phyloP scores from a whole-genome alignment of 306 rosid genomes.

The Dryas octopetala region DNA sequence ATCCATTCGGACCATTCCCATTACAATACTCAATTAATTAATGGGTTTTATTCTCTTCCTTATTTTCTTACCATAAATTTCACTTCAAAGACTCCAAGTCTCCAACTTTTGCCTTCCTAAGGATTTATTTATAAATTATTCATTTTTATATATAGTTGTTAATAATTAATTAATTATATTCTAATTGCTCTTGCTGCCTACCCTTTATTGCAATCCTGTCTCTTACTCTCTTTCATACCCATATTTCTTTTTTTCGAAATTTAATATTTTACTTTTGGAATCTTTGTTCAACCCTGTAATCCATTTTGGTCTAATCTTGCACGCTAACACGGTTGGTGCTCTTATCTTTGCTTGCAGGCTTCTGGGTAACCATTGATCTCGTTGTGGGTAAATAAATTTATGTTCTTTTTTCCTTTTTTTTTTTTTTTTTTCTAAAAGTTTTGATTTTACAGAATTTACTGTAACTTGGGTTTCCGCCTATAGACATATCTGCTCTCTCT shows the following conservation, averaged over 20 bases:
- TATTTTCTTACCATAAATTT: background rate
- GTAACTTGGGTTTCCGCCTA: too few species aligned
- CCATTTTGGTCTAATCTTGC: slow-evolving; percentile 37
- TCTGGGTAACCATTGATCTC: slow-evolving; percentile 41
- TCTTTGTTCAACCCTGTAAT: slow-evolving; percentile 37
- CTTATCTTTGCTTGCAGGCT: slow-evolving; percentile 52
- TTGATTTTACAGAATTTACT: background rate
- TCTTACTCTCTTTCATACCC: slow-evolving; percentile 46
- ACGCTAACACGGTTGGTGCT: slow-evolving; percentile 49
- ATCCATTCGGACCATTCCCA: slow-evolving; percentile 8
- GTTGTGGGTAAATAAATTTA: slow-evolving; percentile 43
- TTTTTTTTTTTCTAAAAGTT: background rate
- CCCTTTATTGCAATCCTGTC: slow-evolving; percentile 35
- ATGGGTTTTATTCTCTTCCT: background rate
- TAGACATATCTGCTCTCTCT: background rate
- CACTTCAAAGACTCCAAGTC: background rate
- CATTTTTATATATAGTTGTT: background rate
- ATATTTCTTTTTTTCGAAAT: background rate
- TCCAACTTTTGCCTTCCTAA: background rate
- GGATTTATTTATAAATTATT: background rate
- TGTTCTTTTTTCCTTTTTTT: slow-evolving; percentile 7
- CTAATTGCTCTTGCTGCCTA: slow-evolving; percentile 24
- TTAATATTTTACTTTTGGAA: slow-evolving; percentile 23
- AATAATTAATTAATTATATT: background rate
- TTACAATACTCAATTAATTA: background rate